Base-by-base conservation (phyloP, 257 asterid genomes). In the Lycium ferocissimum region DNA sequence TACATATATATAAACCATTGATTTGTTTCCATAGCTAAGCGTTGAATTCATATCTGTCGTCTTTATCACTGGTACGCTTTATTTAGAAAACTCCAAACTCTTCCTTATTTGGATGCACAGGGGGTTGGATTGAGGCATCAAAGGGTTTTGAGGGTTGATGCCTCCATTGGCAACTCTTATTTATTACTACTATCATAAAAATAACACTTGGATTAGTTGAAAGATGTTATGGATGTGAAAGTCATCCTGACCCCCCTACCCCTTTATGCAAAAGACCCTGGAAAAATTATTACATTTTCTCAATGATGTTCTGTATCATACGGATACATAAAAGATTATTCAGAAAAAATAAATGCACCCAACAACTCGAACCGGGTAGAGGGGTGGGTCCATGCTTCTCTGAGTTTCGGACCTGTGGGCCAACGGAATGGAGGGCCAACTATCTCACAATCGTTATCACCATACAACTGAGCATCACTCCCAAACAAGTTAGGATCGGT, bases 61-160 rank as follows among this genome's bases (percentile, higher is more conserved):
- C 66, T 78, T 54, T 66, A 78, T 78, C 63, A 54, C 4, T 53
- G 49, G 66, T 17, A 54, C 43, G 18, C 15, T 15, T 53, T 33
- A 78, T 78, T 33, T 53, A 33, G 66, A 53, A 15, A 78, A 78
- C 20, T 78, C 66, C 26, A 54, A 56, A 14, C 63, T 53, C 82
- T 78, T 78, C 26, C 65, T 15, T 78, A 13, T 53, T 78, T 33
- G 17, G 65, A 53, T 78, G 82, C 9, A 35, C 63, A 49, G 62
- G 62, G 45, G 66, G 33, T 6, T 78, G 63, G 49, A 78, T 54
- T 78, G 65, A 43, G 79, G 53, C 58, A 45, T 53, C 59, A 71
- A 71, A 43, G 33, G 33, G 35, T 71, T 40, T 56, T 56, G 61
- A 56, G 61, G 61, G 4, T 56, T 56, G n/a, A 22, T 76, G 26